Evolutionary conservation across 2,329 filamentous ascomycete genomes (phyloP).

Genomic region (Colletotrichum spinosum): DNA sequence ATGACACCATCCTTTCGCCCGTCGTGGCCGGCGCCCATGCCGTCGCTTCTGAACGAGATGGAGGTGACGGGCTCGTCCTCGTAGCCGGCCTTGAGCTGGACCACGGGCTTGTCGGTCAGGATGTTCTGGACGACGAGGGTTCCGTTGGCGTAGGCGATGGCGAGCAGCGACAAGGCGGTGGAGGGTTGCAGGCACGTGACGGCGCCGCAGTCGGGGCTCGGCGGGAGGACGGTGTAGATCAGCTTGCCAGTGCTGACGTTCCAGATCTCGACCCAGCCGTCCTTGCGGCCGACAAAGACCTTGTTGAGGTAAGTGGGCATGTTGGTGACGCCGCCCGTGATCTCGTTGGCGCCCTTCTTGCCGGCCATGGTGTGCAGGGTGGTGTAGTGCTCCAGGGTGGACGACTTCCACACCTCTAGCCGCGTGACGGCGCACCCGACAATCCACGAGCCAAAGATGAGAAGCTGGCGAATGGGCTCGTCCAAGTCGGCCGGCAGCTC

Average conservation of each 20-base stretch:
- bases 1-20: constrained; percentile 89
- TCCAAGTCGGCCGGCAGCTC: constrained; percentile 72
- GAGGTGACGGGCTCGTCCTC: constrained; percentile 77
- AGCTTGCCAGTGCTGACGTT: constrained; percentile 93
- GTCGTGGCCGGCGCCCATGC: constrained; percentile 87
- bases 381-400: constrained; percentile 89
- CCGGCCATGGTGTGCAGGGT: constrained; percentile 74
- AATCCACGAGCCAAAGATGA: constrained; percentile 93
- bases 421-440: constrained; percentile 80
- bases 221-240: constrained; percentile 88
- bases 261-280: constrained; percentile 96
- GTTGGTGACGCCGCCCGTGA: constrained; percentile 83
- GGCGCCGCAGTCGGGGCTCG: constrained; percentile 76
- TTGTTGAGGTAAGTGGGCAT: constrained; percentile 98
- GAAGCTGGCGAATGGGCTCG: constrained; percentile 80
- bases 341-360: constrained; percentile 70
- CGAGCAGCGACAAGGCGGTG: constrained; percentile 85
- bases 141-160: constrained; percentile 87
- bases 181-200: constrained; percentile 91
- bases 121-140: constrained; percentile 85
- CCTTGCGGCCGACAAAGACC: constrained; percentile 86
- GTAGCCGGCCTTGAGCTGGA: constrained; percentile 75
- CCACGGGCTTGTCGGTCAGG: constrained; percentile 77
- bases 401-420: constrained; percentile 90
- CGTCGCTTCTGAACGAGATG: constrained; percentile 92